Base-by-base conservation (phyloP, 768 basidiomycete species). In the Tubosaeta brunneosetosa region DNA sequence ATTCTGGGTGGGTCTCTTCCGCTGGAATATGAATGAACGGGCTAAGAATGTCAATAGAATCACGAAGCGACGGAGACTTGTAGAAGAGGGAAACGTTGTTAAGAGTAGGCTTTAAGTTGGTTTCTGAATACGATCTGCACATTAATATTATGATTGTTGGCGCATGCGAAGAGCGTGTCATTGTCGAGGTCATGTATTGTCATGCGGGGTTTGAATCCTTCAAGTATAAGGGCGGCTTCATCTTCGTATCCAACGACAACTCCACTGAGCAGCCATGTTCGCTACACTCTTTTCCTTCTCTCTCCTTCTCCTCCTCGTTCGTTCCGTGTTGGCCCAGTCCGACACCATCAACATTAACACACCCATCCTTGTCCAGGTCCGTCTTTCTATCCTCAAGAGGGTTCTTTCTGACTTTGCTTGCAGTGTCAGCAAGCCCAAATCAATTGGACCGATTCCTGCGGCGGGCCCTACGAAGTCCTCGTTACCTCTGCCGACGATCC, bases 231-330 rank as follows among this genome's bases (percentile, higher is more conserved):
- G 51, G 22, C 22, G 22, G 22, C 22, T 22, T 22, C 22, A 22
- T 22, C 22, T 22, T 22, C 22, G 3, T 22, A 22, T 22, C 22
- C 22, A 22, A 44, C 29, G 32, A 36, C 22, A 36, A 19, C 47
- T 25, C 56, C 36, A 32, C 58, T 37, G 56, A 55, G 55, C 56
- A 59, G 70, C 68, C 71, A 91, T 91, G 89, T 84, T 83, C 79
- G 73, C 81, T 74, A 87, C 89, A 73, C 71, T 91, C 87, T 47
- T 88, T 88, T 77, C 79, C 55, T 66, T 81, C 73, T 76, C 85
- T 63, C 80, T 90, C 83, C 71, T 89, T 74, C 69, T 78, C 64
- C 65, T 74, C 59, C 72, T 83, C 67, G 60, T 81, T 63, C 74
- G 65, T 56, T 73, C 72, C 64, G 83, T 74, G 50, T 59, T 78